A percentile compares a stretch with the other conserved stretches of the same genome.
These are phyloP conservation scores for Toxoplasma gondii DNA, from an alignment of 169 alveolate species.

Conservation along the genomic window DNA sequence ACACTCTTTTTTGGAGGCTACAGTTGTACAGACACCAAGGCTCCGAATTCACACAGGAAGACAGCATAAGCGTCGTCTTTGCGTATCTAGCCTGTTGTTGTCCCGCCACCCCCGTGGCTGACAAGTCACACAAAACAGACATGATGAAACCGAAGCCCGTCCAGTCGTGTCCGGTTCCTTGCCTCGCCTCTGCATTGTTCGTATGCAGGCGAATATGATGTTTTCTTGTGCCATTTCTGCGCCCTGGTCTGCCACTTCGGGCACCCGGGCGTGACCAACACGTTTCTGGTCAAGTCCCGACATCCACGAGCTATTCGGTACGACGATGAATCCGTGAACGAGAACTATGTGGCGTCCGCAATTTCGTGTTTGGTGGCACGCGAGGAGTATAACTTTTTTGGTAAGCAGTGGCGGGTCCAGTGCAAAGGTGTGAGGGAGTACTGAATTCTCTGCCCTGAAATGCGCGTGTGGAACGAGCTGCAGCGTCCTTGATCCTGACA, in stretches of 20 bases:
- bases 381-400: conserved; percentile 64
- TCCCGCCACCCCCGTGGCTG: too few species aligned
- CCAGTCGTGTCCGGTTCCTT: too few species aligned
- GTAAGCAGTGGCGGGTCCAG: not conserved
- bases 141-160: too few species aligned
- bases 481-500: too few species aligned
- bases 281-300: conserved; percentile 79
- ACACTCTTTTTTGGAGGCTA: too few species aligned
- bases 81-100: too few species aligned
- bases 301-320: conserved; percentile 83
- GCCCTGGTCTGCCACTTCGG: conserved; percentile 84
- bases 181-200: not conserved
- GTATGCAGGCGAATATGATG: conserved; percentile 71
- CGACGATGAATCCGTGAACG: conserved; percentile 75
- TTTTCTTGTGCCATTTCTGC: conserved; percentile 76
- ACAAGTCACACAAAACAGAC: too few species aligned
- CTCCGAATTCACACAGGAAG: not conserved
- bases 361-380: conserved; percentile 74
- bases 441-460: too few species aligned
- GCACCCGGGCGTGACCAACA: conserved; percentile 85
- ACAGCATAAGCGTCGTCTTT: not conserved
- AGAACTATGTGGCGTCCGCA: conserved; percentile 83
- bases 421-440: not conserved
- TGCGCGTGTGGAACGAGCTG: too few species aligned
- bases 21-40: too few species aligned